Evolutionary conservation across 176 grass and related monocot genomes (phyloP), one percentile per base, ranked within the genome.

Genomic region (Avena eriantha): DNA sequence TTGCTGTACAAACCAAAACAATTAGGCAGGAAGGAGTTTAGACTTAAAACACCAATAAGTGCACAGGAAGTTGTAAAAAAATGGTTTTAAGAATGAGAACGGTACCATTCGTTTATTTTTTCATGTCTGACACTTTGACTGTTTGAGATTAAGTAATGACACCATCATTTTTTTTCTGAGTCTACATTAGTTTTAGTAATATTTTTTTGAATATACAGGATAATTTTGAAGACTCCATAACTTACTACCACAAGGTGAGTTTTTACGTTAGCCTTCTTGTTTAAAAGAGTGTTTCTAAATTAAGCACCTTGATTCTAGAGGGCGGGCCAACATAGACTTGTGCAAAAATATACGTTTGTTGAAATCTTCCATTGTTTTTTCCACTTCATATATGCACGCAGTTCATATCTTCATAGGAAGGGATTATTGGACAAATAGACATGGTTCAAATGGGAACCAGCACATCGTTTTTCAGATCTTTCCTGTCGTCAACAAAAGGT

Each of bases 171-270:
- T 11, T 64, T 26, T 59, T 73, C 66, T 31, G 22, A 85, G 7
- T 82, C 7, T 29, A 77, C 78, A 12, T 69, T 46, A 66, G 22
- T 26, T 88, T 23, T 70, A 43, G 33, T 75, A 69, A 46, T 83
- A 43, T 26, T 86, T 35, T 47, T 90, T 90, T 91, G 21, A 41
- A 59, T 84, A 76, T 80, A 49, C 73, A 98, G 96, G 96, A 94
- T 90, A 89, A 95, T 75, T 98, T 86, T 23, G 97, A 98, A 86
- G 86, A 83, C 64, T 92, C 94, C 55, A 93, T 96, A 89, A 87
- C 90, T 58, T 94, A 98, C 81, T 98, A 98, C 86, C 97, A 96
- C 66, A 95, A 98, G 92, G 97, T 98, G 64, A 88, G 81, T 69
- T 75, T 85, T 66, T 75, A 3, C 67, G 34, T 54, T 75, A n/a